A percentile compares a stretch with the other conserved stretches of the same genome.
These are phyloP conservation scores for Neoscytalidium dimidiatum DNA, from an alignment of 2,329 filamentous ascomycete species.

Conservation along the genomic window DNA sequence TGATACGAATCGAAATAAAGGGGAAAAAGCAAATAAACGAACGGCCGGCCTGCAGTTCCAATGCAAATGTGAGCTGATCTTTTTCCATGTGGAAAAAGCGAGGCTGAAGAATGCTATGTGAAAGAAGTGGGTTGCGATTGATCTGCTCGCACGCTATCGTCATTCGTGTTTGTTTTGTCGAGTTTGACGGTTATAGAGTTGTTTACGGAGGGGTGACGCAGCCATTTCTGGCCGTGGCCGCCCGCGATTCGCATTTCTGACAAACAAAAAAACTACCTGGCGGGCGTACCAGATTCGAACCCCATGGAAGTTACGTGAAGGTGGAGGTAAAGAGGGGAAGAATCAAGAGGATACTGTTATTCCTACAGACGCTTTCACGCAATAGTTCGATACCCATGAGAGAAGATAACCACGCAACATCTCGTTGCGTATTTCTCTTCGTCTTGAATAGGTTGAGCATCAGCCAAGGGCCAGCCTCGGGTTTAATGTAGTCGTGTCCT, in stretches of 20 bases:
- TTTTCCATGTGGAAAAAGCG: too few relatives aligned
- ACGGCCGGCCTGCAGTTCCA: too few relatives aligned
- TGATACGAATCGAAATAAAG: neutral
- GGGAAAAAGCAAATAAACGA: neutral
- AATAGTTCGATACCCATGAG: too few relatives aligned
- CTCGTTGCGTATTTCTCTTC: neutral
- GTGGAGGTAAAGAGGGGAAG: neutral
- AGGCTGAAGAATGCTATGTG: too few relatives aligned
- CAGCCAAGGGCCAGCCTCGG: neutral
- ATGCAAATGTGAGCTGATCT: conserved; percentile 1
- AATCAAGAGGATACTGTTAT: conserved; percentile 12
- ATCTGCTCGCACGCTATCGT: too few relatives aligned
- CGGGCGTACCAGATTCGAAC: neutral
- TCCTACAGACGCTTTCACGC: conserved; percentile 1
- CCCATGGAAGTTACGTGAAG: neutral
- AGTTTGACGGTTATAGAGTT: too few relatives aligned
- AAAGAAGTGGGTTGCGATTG: neutral
- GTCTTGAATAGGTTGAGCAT: neutral
- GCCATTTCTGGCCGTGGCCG: neutral
- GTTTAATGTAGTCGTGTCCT: neutral
- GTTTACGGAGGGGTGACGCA: neutral
- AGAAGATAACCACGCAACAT: neutral
- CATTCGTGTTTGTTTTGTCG: too few relatives aligned
- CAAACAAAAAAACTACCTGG: neutral
- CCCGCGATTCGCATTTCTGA: neutral